phyloP scores from a whole-genome alignment of 1,284 basidiomycete genomes.

The Malassezia equina region DNA sequence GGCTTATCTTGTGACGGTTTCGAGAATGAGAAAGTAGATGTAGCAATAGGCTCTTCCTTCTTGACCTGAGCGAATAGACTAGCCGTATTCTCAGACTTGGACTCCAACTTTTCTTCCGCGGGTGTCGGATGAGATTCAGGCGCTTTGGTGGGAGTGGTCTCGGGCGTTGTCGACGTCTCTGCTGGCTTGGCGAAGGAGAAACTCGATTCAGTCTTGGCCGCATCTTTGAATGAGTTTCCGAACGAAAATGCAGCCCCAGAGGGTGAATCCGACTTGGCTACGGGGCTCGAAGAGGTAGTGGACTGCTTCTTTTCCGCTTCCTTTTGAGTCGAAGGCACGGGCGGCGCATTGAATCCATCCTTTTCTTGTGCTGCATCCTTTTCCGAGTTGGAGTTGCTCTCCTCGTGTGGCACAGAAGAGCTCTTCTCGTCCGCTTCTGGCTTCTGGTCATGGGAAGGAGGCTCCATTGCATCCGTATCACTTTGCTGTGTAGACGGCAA shows the following conservation, averaged over 20 bases:
- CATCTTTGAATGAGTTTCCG: background rate
- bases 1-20: background rate
- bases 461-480: background rate
- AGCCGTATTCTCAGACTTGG: background rate
- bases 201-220: too few relatives aligned
- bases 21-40: background rate
- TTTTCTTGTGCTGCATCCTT: background rate
- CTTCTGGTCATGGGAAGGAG: background rate
- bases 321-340: background rate
- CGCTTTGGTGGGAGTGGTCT: background rate
- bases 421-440: background rate
- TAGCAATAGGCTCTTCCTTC: background rate
- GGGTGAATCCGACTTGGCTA: background rate
- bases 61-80: background rate
- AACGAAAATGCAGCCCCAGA: background rate
- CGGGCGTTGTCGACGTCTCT: slow-evolving; percentile 10
- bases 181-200: slow-evolving; percentile 18
- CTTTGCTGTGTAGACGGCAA: background rate
- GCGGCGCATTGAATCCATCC: background rate
- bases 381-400: background rate
- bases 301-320: background rate
- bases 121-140: slow-evolving; percentile 5
- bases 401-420: background rate
- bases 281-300: background rate
- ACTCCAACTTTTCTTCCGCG: slow-evolving; percentile 9